Evolutionary conservation across 768 basidiomycete genomes (phyloP).

Genomic region (Suillus hirtellus): DNA sequence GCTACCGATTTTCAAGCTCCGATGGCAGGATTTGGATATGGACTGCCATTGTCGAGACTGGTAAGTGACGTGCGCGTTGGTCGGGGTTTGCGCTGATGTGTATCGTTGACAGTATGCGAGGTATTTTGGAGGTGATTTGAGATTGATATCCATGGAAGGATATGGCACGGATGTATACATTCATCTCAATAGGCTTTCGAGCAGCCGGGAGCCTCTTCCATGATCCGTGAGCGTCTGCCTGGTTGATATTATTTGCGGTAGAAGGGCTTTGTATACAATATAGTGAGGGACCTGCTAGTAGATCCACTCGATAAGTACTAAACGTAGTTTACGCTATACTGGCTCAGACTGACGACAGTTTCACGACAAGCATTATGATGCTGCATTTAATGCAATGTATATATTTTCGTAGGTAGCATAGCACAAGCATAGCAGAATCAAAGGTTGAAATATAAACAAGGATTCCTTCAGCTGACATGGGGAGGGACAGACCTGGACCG

Average conservation of each 20-base stretch:
- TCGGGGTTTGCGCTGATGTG: conserved; percentile 3
- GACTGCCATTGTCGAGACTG: conserved; percentile 87
- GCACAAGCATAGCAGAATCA: neutral
- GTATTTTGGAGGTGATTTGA: conserved; percentile 92
- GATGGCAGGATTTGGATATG: conserved; percentile 97
- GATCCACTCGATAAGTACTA: neutral
- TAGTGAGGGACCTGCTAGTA: neutral
- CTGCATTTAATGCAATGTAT: neutral
- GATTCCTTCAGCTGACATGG: too few relatives aligned
- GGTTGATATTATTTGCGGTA: neutral
- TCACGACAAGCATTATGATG: too few relatives aligned
- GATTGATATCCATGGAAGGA: conserved; percentile 98
- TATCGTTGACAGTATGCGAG: conserved; percentile 71
- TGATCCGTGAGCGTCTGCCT: conserved; percentile 27
- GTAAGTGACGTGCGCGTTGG: conserved; percentile 43
- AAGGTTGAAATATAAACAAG: neutral
- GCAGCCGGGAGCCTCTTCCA: conserved; percentile 76
- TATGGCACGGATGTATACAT: conserved; percentile 95
- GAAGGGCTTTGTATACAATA: neutral
- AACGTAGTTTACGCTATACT: neutral
- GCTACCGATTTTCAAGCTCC: conserved; percentile 94
- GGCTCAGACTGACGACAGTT: too few relatives aligned
- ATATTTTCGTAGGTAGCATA: neutral
- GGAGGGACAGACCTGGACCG: too few relatives aligned
- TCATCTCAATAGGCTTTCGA: conserved; percentile 83